Evolutionary conservation across 1,284 basidiomycete species (phyloP), one percentile per base, ranked within the genome.

Genomic region (Ganoderma leucocontextum): DNA sequence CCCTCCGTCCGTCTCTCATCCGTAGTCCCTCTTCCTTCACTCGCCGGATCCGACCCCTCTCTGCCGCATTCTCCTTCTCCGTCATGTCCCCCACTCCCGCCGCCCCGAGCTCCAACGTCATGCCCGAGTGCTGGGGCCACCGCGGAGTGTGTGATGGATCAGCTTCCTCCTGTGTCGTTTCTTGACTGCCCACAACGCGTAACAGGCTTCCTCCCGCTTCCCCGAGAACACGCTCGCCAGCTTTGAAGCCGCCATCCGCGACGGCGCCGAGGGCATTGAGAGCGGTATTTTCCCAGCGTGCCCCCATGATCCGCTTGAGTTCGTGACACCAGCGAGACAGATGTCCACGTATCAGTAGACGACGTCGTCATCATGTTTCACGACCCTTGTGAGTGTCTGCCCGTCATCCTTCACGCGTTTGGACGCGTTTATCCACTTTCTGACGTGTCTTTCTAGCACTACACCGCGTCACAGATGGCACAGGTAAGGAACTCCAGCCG

Each of bases 221-320:
- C 96, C 95, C 36, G 96, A 97, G 82, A 98, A 98, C 84, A 97
- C 95, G 61, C 89, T 95, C 71, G 92, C 93, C 63, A 95, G 94
- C 80, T 98, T 98, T 81, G 91, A 96, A 79, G 94, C 93, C 73
- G 96, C 97, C 74, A 96, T 97, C 74, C 90, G 91, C 65, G 95
- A 97, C 80, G 97, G 96, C 72, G 93, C 96, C 63, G 95, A 98
- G 80, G 96, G 95, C 77, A 96, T 98, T 77, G 97, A 98, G 87
- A 96, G 94, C 78, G 92, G 91, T 93, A 91, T 82, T 89, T 86
- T 71, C 62, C 68, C 62, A 64, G 75, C 70, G 79, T 66, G 78
- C 75, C 73, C 76, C 65, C 74, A 78, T 72, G 74, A 70, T 73
- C 67, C 59, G 70, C 68, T 65, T 66, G 68, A 74, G 74, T 71